A percentile compares a stretch with the other conserved stretches of the same genome.
Evolutionary conservation across 2,329 filamentous ascomycete species (phyloP).

Genomic region (Pleoardoris graminearum): DNA sequence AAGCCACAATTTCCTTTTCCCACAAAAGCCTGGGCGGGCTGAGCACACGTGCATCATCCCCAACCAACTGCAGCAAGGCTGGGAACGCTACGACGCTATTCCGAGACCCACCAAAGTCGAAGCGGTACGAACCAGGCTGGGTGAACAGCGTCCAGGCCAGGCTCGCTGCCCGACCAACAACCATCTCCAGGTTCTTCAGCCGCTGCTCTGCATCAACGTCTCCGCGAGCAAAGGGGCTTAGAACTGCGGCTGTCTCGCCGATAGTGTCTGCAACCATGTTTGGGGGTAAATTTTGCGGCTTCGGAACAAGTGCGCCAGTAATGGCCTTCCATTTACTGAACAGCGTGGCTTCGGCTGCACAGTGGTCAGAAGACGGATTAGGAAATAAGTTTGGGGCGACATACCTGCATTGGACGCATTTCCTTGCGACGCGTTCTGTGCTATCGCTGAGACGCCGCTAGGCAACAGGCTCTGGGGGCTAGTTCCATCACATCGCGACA

Average conservation of each 20-base stretch:
- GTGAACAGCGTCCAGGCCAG: slow-evolving; percentile 36
- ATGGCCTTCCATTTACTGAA: slow-evolving; percentile 8
- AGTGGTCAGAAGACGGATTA: background rate
- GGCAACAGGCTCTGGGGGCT: slow-evolving; percentile 21
- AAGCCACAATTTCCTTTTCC: slow-evolving; percentile 20
- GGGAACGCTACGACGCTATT: slow-evolving; percentile 29
- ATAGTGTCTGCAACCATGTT: slow-evolving; percentile 16
- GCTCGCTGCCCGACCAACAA: slow-evolving; percentile 31
- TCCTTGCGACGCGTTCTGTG: slow-evolving; percentile 12
- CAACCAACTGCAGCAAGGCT: slow-evolving; percentile 30
- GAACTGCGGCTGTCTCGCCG: slow-evolving; percentile 22
- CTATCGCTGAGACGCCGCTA: background rate
- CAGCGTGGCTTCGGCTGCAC: background rate
- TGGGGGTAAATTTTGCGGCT: slow-evolving; percentile 11
- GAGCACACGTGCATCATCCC: slow-evolving; percentile 27
- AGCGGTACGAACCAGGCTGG: slow-evolving; percentile 35
- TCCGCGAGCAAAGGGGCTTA: slow-evolving; percentile 26
- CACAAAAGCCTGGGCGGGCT: slow-evolving; percentile 17
- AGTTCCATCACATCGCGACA: slow-evolving; percentile 20
- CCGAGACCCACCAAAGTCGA: slow-evolving; percentile 26
- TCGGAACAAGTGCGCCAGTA: slow-evolving; percentile 23
- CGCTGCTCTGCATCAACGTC: slow-evolving; percentile 22
- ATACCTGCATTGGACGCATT: background rate
- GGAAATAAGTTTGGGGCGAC: background rate
- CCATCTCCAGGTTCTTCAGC: slow-evolving; percentile 33